Base-by-base conservation (phyloP, 1,284 basidiomycete genomes). In the Erythrobasidium hasegawianum region DNA sequence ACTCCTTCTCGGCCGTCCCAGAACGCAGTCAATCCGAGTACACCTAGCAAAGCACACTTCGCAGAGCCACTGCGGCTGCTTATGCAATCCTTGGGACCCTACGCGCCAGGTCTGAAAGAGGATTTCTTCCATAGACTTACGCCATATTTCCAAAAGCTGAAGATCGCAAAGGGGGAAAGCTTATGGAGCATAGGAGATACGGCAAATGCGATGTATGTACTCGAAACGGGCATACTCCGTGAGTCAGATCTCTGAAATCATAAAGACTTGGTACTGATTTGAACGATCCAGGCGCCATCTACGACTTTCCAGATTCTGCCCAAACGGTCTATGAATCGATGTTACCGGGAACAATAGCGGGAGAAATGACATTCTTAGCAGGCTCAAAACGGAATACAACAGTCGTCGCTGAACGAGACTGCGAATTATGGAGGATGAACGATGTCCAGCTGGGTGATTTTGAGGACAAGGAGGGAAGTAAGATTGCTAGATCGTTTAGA, bases 281-380 rank as follows among this genome's bases (percentile, higher is more conserved):
- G 4, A 8, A n/a, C 14, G 16, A 5, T 4, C 5, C 22, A 47
- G 43, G 55, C 26, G 56, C 57, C 4, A 67, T 47, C 33, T 72
- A 71, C 50, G 40, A 86, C 58, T 84, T 87, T 70, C 80, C 82
- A 7, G 82, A 83, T 27, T 77, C 79, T 10, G 84, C 90, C 22
- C 61, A 56, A 39, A 53, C 64, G 38, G 53, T 71, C 2, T 68
- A 67, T 38, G 72, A 75, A 49, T 69, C 69, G 3, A 96, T 95
- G 92, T 89, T 95, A 0, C 86, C 91, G 1, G 92, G 91, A 1
- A 90, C 90, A 0, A 80, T 95, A 4, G 90, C 92, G 1, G 93
- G 93, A 1, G 93, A 96, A 77, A 78, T 96, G 61, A 87, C 88
- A 0, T 87, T 87, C 40, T 78, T 97, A 24, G 86, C 89, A 8